phyloP scores from a whole-genome alignment of 2,329 filamentous ascomycete species.

The Ophiognomonia clavigignenti-juglandacearum region DNA sequence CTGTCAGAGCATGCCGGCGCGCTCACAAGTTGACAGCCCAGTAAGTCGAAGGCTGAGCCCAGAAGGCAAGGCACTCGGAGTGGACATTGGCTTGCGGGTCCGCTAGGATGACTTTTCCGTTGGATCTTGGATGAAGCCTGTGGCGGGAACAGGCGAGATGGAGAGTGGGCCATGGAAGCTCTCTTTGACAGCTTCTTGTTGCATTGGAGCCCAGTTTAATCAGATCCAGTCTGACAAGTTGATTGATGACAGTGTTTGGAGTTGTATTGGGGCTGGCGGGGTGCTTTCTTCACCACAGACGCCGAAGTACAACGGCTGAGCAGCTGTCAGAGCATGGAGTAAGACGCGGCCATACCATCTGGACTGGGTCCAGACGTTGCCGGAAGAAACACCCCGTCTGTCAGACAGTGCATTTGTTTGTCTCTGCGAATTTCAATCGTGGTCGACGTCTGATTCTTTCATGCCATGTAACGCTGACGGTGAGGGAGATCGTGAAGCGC shows the following conservation, averaged over 20 bases:
- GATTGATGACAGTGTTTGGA: neutral
- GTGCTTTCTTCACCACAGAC: neutral
- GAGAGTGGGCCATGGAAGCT: neutral
- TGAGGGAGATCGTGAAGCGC: neutral
- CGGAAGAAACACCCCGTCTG: no score
- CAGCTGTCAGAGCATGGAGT: neutral
- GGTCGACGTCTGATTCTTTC: no score
- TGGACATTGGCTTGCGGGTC: neutral
- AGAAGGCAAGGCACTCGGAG: neutral
- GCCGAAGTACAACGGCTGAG: conserved; percentile 1
- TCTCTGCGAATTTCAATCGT: no score
- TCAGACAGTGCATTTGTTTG: no score
- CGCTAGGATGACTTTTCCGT: neutral
- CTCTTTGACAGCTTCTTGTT: neutral
- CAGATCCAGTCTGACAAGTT: neutral
- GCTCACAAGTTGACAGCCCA: neutral
- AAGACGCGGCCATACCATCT: neutral
- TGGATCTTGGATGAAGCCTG: neutral
- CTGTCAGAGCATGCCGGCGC: neutral
- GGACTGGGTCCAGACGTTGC: no score
- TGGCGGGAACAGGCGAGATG: neutral
- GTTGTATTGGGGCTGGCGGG: neutral
- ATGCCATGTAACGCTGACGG: no score
- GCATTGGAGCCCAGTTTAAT: neutral
- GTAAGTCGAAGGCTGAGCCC: no score